phyloP scores from a whole-genome alignment of 768 basidiomycete species.

The Auricularia sp. region DNA sequence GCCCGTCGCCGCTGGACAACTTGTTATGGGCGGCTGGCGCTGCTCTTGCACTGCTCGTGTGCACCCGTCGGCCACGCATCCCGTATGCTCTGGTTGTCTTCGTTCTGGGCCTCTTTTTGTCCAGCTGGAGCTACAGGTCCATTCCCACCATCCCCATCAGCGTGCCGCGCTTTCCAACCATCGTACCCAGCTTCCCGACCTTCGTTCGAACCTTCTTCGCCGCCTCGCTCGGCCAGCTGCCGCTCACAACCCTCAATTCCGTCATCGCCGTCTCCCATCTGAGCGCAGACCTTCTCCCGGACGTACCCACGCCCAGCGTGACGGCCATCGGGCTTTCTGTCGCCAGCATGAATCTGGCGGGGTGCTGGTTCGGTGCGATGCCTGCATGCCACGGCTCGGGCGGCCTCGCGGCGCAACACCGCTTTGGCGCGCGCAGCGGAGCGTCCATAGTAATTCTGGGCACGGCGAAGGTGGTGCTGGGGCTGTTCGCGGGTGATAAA shows the following conservation, averaged over 20 bases:
- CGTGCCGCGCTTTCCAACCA: background rate
- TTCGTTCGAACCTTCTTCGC: background rate
- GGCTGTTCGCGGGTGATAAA: background rate
- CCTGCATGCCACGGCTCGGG: slow-evolving; percentile 1
- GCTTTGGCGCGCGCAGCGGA: background rate
- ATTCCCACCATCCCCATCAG: background rate
- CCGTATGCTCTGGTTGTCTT: background rate
- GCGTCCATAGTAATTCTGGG: background rate
- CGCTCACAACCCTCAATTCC: background rate
- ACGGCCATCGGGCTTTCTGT: background rate
- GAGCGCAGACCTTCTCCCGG: background rate
- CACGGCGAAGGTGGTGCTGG: background rate
- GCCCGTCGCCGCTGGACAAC: background rate
- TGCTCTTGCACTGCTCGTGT: background rate
- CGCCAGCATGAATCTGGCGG: background rate
- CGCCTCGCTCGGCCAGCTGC: background rate
- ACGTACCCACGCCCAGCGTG: background rate
- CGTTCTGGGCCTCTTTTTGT: background rate
- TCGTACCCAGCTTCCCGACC: background rate
- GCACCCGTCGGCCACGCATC: background rate
- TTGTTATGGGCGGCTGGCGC: background rate
- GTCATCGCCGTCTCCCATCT: background rate
- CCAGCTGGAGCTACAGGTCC: background rate
- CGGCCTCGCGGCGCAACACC: background rate
- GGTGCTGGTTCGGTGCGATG: slow-evolving; percentile 1